Evolutionary conservation across 306 rosid species (phyloP), one percentile per base, ranked within the genome.

Genomic region (Vigna unguiculata): DNA sequence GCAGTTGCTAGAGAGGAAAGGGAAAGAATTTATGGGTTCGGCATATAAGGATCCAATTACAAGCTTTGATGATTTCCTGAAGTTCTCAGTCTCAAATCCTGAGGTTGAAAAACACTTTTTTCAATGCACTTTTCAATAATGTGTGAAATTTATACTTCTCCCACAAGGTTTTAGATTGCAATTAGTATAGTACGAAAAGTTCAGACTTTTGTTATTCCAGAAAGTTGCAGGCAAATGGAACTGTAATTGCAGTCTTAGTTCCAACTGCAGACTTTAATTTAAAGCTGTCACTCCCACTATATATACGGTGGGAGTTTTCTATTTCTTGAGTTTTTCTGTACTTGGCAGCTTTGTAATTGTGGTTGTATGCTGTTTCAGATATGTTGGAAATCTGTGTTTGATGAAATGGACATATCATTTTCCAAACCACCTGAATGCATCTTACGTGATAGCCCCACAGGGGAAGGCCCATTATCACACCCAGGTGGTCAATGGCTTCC

Each of bases 401-500:
- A 85, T 61, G 98, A 92, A 83, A 85, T 95, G 88, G 62, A 83
- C 41, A 70, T 87, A 74, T 79, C 82, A 15, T 95, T 95, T 87
- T 83, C 89, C 19, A 77, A 49, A 67, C 89, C 88, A 65, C 97
- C 97, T 6, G 81, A 83, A 67, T 87, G 98, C 69, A 90, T 95
- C 83, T 78, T 95, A 57, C 82, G 70, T 20, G 91, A 89, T 71
- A 55, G 77, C 65, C 32, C 68, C 22, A 21, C 84, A 12, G 80
- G 81, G n/a, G 89, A 84, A 16, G 75, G 60, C 74, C 76, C 79
- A 8, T 60, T 69, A 17, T 67, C 87, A 10, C 49, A 75, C 72
- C 92, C 93, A 9, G 92, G 93, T 65, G 96, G 93, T 61, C 85
- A 87, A 74, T 95, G 98, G 97, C 96, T 95, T 74, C 96, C 97